Percentiles rank a stretch among this genome's conserved stretches.
phyloP scores from a whole-genome alignment of 1,284 basidiomycete species.

The Papiliotrema terrestris region DNA sequence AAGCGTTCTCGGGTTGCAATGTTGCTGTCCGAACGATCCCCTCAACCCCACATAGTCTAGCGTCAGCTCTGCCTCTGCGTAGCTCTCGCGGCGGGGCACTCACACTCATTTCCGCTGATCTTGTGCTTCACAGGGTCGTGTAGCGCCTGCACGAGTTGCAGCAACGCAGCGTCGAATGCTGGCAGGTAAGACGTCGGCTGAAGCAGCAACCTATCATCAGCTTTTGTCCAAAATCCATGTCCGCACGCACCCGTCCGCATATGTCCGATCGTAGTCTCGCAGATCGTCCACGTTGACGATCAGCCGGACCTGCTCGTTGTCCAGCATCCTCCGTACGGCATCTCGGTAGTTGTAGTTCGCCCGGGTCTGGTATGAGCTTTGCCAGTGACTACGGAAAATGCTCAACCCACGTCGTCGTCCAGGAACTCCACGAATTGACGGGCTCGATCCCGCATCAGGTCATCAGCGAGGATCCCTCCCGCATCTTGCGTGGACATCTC shows the following conservation, averaged over 20 bases:
- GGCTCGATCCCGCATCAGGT: slow-evolving; percentile 67
- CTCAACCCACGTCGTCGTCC: slow-evolving; percentile 62
- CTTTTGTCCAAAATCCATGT: not conserved
- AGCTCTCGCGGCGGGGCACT: slow-evolving; percentile 10
- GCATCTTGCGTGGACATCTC: slow-evolving; percentile 38
- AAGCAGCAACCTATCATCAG: slow-evolving; percentile 65
- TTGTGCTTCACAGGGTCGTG: slow-evolving; percentile 80
- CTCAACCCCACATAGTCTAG: slow-evolving; percentile 80
- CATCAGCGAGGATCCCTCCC: slow-evolving; percentile 55
- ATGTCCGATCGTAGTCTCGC: slow-evolving; percentile 85
- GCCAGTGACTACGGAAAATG: not conserved
- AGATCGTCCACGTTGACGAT: slow-evolving; percentile 96
- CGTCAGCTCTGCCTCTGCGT: slow-evolving; percentile 2
- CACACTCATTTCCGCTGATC: slow-evolving; percentile 66
- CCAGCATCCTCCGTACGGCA: slow-evolving; percentile 79
- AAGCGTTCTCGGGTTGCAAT: slow-evolving; percentile 91
- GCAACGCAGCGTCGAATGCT: slow-evolving; percentile 83
- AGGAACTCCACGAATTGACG: slow-evolving; percentile 86
- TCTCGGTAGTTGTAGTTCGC: slow-evolving; percentile 71
- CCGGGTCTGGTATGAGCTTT: slow-evolving; percentile 25
- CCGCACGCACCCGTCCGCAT: slow-evolving; percentile 50
- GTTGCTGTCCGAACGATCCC: slow-evolving; percentile 98
- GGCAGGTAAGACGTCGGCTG: slow-evolving; percentile 86
- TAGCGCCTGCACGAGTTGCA: slow-evolving; percentile 68
- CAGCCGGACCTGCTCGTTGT: slow-evolving; percentile 78